Conservation (phyloP, 2,329 filamentous ascomycete species). For the Beauveria rudraprayagi region DNA sequence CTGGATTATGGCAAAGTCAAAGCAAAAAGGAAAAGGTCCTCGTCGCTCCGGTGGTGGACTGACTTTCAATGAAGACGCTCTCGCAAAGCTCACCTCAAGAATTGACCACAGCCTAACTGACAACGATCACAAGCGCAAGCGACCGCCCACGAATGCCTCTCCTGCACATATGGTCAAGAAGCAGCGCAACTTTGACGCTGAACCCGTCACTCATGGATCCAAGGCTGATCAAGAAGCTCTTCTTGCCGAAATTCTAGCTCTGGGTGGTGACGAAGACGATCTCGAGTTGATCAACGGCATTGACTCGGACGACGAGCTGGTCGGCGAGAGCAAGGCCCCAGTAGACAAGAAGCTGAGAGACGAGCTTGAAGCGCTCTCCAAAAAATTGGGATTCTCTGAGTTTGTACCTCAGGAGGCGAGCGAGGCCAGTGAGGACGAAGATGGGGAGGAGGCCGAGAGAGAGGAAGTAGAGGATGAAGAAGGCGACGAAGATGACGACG, state of each 20-base stretch:
- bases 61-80: constrained; percentile 40
- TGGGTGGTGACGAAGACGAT: constrained; percentile 59
- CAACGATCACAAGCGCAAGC: constrained; percentile 37
- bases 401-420: constrained; percentile 27
- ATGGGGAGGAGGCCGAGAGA: constrained; percentile 23
- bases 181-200: constrained; percentile 25
- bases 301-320: constrained; percentile 31
- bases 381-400: constrained; percentile 30
- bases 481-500: constrained; percentile 24
- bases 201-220: constrained; percentile 16
- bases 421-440: constrained; percentile 30
- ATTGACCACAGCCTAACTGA: constrained; percentile 44
- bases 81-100: constrained; percentile 47
- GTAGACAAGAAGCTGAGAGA: constrained; percentile 34
- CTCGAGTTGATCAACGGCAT: constrained; percentile 51
- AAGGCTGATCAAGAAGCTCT: constrained; percentile 33
- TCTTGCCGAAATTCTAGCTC: constrained; percentile 54
- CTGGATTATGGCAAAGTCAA: constrained; percentile 22
- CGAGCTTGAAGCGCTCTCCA: constrained; percentile 30
- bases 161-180: constrained; percentile 29
- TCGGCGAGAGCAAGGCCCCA: constrained; percentile 23
- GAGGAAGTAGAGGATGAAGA: constrained; percentile 24
- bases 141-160: constrained; percentile 28
- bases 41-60: constrained; percentile 15
- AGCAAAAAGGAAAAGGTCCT: constrained; percentile 29